Percentiles rank a stretch among this genome's conserved stretches.
These are phyloP conservation scores for Neurospora africana DNA, from an alignment of 495 filamentous ascomycete species.

Conservation along the genomic window DNA sequence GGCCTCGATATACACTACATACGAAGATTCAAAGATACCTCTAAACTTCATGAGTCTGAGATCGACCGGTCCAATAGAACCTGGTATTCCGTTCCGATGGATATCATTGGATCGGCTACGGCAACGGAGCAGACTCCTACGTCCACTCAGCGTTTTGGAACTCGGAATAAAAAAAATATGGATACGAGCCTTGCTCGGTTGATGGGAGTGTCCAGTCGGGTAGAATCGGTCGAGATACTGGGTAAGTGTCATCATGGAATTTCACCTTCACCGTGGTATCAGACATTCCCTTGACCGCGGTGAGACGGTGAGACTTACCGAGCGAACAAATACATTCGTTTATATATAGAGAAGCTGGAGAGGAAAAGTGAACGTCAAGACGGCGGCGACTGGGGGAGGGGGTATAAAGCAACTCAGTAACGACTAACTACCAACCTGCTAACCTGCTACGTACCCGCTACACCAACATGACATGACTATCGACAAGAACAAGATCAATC, in stretches of 20 bases:
- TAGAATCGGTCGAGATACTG: not conserved
- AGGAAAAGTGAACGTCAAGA: not conserved
- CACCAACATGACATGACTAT: not conserved
- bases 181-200: not conserved
- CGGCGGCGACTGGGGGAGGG: not conserved
- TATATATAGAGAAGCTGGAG: not conserved
- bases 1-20: no score
- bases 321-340: not conserved
- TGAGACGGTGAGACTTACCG: not conserved
- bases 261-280: not conserved
- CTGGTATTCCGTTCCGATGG: no score
- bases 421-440: not conserved
- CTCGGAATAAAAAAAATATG: not conserved
- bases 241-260: not conserved
- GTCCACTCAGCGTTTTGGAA: not conserved
- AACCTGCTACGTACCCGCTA: not conserved
- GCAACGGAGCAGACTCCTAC: not conserved
- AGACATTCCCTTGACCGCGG: not conserved
- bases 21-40: no score
- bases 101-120: not conserved
- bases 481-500: not conserved
- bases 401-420: not conserved
- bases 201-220: not conserved
- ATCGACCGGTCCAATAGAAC: not conserved
- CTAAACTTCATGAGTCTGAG: no score